Conservation (phyloP, 257 asterid species). For the Capsicum chinense region DNA sequence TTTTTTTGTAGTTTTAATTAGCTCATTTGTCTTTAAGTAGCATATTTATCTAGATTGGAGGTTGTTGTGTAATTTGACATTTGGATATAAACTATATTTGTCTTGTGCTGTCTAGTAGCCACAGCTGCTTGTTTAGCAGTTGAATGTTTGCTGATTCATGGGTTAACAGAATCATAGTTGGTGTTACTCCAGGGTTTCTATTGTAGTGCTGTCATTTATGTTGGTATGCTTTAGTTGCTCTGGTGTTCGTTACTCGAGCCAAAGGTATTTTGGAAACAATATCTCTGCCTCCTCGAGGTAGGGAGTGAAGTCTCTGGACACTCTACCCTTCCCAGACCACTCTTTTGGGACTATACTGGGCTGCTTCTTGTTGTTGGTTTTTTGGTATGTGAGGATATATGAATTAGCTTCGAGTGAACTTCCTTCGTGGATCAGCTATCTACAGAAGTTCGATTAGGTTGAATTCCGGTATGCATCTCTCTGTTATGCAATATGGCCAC, state of each 20-base stretch:
- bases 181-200: background rate
- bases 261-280: no score
- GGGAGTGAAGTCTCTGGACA: no score
- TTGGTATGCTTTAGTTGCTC: background rate
- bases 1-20: background rate
- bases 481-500: no score
- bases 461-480: no score
- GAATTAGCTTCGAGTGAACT: no score
- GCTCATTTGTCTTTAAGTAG: background rate
- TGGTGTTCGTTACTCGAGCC: no score
- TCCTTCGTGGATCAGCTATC: no score
- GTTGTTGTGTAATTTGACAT: constrained; percentile 15
- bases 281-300: no score
- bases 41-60: background rate
- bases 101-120: background rate
- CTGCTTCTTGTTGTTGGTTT: no score
- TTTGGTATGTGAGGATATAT: background rate
- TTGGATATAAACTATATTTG: constrained; percentile 4
- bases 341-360: no score
- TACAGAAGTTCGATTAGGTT: no score
- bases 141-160: background rate
- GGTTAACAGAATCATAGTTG: constrained; percentile 3
- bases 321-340: no score
- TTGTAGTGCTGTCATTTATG: background rate
- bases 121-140: background rate